Base-by-base conservation (phyloP, 306 rosid species). In the Benincasa hispida region DNA sequence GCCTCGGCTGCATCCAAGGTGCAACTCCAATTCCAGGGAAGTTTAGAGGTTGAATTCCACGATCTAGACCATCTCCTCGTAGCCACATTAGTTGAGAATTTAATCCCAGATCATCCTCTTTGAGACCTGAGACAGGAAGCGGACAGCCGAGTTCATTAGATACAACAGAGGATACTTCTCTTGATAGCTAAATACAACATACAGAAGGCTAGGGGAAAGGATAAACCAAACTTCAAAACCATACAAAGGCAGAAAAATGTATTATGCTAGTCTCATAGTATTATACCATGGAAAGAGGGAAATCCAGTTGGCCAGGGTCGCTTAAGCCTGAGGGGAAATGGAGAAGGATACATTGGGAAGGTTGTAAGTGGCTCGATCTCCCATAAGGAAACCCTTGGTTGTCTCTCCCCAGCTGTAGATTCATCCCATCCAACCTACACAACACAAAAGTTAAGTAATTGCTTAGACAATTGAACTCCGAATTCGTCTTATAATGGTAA, bases 361-460 rank as follows among this genome's bases (percentile, higher is more conserved):
- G 99, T 92, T 12, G 99, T 94, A 79, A 94, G 80, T 17, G 99
- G 99, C 81, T 94, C 99, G 82, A 92, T 90, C 83, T 94, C 99
- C 99, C 99, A 94, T 22, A 94, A 70, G 24, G 99, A 90, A 17
- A 94, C 99, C 83, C 99, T 88, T 56, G 99, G 98, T 80, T 94
- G 99, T 81, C 96, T 90, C 75, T 94, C 99, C 60, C 97, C 99
- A 15, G 99, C 98, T 3, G 99, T 92, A 35, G 99, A 94, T 83
- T 94, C 99, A 78, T 94, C 99, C 99, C 99, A 94, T 56, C 99
- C 99, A 79, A 94, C 99, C 99, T 94, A 85, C 85, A 87, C 72
- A 78, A 0, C 47, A 41, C 70, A 81, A 78, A 63, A 50, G 57
- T 69, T 55, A 42, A 17, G 32, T 60, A 54, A 76, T 58, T 11